Conservation (phyloP, 2,329 filamentous ascomycete species). For the Beauveria scarabaeidicola region DNA sequence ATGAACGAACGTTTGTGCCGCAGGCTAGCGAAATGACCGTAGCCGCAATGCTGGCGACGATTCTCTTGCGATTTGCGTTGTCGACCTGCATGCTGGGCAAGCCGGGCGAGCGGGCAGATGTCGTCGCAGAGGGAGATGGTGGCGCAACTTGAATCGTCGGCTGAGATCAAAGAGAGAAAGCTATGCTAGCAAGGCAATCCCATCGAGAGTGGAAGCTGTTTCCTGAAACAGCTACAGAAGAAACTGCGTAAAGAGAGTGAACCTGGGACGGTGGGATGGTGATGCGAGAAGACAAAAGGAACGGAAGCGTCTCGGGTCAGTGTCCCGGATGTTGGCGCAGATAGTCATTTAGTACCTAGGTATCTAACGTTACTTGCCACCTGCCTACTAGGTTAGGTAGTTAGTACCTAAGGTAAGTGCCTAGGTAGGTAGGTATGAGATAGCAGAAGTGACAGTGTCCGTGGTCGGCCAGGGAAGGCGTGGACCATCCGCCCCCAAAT, state of each 20-base stretch:
- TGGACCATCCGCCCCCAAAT: too few species aligned
- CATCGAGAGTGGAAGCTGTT: not conserved
- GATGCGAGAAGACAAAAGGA: not conserved
- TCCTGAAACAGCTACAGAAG: not conserved
- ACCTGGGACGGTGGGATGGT: not conserved
- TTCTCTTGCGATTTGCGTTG: slow-evolving; percentile 53
- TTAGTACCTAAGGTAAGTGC: too few species aligned
- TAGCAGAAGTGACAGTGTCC: too few species aligned
- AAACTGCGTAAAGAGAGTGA: not conserved
- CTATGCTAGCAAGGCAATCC: not conserved
- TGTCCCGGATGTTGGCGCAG: not conserved
- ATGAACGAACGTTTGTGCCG: slow-evolving; percentile 71
- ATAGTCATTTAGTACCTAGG: not conserved
- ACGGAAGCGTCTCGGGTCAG: slow-evolving; percentile 1
- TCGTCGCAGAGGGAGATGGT: not conserved
- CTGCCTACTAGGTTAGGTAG: too few species aligned
- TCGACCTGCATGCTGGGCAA: slow-evolving; percentile 33
- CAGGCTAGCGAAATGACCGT: slow-evolving; percentile 81
- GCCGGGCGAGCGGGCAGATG: too few species aligned
- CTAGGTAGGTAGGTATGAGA: too few species aligned
- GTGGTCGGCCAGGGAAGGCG: too few species aligned
- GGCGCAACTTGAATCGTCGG: not conserved
- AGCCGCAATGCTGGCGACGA: slow-evolving; percentile 77
- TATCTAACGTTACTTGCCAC: too few species aligned
- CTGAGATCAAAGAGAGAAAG: not conserved